Base-by-base conservation (phyloP, 208 protist genomes). In the Angomonas deanei region DNA sequence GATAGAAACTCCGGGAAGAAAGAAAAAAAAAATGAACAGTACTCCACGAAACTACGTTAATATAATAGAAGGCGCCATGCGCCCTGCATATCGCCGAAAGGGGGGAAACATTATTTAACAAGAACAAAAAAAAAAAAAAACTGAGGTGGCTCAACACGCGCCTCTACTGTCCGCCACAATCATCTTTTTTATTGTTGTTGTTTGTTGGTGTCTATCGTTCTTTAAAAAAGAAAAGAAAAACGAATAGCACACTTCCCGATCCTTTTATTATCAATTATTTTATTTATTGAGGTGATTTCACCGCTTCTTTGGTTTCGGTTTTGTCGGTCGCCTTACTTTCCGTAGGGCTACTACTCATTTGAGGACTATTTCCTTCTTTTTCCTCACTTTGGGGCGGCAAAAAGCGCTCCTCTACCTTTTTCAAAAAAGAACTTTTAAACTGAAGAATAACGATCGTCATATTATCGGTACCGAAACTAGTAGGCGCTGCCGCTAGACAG, bases 391-490 rank as follows among this genome's bases (percentile, higher is more conserved):
- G 15, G 42, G 42, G 8, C 5, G 15, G 42, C 42, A 26, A 5
- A 34, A 56, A 56, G n/a, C 32, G 21, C 5, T 56, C 30, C 38
- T n/a, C 71, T 70, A 87, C 80, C 49, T 64, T 90, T 64, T 89
- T 88, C 50, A 93, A 70, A 59, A 93, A 90, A 21, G 72, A 76
- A 68, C 84, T 93, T 72, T 96, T 94, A 69, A 96, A 96, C 61
- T 92, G 79, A 8, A 96, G 62, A 59, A 96, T 88, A 21, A 94
- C 86, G 34, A 92, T 74, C 11, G 88, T 94, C 91, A 97, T 97
- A 69, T 97, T 97, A 39, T 97, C 91, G 15, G 84, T 94, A 6
- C 91, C 91, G 64, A 83, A 78, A 36, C 71, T 72, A 42, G 60
- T 84, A 13, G 84, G 79, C 32, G 86, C 86, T 0, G 74, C 54